phyloP scores from a whole-genome alignment of 345 rosid genomes.

The Populus nigra region DNA sequence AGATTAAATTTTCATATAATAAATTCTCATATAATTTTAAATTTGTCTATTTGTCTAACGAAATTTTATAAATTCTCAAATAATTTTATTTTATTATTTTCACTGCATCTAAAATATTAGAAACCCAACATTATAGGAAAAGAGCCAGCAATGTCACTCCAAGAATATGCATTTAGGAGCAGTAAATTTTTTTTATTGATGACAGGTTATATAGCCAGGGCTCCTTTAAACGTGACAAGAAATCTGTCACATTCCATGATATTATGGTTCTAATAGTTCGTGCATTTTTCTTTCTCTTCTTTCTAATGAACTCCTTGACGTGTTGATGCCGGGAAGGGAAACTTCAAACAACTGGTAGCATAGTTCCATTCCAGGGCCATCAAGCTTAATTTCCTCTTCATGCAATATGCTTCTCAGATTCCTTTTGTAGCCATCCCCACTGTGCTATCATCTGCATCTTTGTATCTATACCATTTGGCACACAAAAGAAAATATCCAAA shows the following conservation, averaged over 20 bases:
- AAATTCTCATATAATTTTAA: too few relatives aligned
- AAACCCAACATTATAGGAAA: background rate
- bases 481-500: conserved; percentile 14
- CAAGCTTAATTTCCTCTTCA: background rate
- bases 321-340: background rate
- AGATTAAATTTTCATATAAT: too few relatives aligned
- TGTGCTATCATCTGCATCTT: background rate
- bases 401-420: background rate
- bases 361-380: background rate
- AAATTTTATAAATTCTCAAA: too few relatives aligned
- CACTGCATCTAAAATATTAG: too few relatives aligned
- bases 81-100: too few relatives aligned
- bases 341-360: background rate
- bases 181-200: too few relatives aligned
- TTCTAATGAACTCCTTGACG: background rate
- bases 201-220: background rate
- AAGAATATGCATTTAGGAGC: background rate
- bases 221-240: background rate
- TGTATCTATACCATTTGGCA: conserved; percentile 22
- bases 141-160: background rate
- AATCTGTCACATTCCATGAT: too few relatives aligned
- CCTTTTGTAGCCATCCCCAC: background rate
- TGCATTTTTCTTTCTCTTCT: background rate
- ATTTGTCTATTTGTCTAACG: accelerated
- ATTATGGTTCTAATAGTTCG: background rate